phyloP scores from a whole-genome alignment of 1,284 basidiomycete species.

The Ceratobasidium theobromae region DNA sequence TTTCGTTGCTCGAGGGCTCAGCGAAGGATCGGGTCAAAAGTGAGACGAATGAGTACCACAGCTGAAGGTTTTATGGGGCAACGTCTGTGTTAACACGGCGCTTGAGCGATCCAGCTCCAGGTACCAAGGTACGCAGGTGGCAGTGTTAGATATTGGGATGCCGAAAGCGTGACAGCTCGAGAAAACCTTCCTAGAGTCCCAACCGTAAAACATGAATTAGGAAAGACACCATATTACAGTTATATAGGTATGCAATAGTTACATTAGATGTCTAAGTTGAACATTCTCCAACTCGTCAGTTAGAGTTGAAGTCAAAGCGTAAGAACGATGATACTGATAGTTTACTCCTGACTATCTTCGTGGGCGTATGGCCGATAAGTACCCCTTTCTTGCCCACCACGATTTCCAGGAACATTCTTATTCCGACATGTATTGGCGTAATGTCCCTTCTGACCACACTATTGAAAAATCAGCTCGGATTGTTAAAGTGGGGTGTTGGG shows the following conservation, averaged over 20 bases:
- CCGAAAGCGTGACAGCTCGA: too few relatives aligned
- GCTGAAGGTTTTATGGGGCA: neutral
- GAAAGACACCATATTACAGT: too few relatives aligned
- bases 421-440: slow-evolving; percentile 94
- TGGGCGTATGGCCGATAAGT: neutral
- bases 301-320: neutral
- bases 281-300: too few relatives aligned
- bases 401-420: slow-evolving; percentile 77
- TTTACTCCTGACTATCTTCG: neutral
- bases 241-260: too few relatives aligned
- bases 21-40: neutral
- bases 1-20: neutral
- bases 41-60: neutral
- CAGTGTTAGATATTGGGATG: too few relatives aligned
- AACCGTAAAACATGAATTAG: too few relatives aligned
- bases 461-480: slow-evolving; percentile 26
- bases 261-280: too few relatives aligned
- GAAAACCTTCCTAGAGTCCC: too few relatives aligned
- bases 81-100: too few relatives aligned
- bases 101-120: too few relatives aligned
- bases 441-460: slow-evolving; percentile 90
- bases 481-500: slow-evolving; percentile 23
- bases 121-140: too few relatives aligned
- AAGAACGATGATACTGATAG: neutral
- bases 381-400: slow-evolving; percentile 56